Percentiles rank a stretch among this genome's conserved stretches.
Conservation (phyloP, 352 stramenopile genomes). For the Globisporangium carolinianum region DNA sequence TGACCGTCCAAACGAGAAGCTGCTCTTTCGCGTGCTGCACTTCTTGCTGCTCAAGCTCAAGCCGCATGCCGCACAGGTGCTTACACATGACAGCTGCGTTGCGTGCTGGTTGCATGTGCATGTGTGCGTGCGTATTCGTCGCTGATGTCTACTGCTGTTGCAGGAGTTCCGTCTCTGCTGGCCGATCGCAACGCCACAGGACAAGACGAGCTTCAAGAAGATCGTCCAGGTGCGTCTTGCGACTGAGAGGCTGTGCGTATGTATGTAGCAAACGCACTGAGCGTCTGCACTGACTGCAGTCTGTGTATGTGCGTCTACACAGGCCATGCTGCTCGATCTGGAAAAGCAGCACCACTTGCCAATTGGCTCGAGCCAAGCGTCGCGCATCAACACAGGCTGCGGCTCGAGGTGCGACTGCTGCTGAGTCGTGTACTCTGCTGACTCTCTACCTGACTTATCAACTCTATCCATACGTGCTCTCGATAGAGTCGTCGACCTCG, state of each 20-base stretch:
- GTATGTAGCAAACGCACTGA: background rate
- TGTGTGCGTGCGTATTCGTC: background rate
- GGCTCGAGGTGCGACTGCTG: conserved; percentile 25
- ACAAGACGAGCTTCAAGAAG: conserved; percentile 57
- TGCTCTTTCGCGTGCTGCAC: conserved; percentile 36
- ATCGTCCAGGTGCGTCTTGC: conserved; percentile 31
- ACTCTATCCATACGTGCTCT: too few species aligned
- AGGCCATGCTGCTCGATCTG: conserved; percentile 34
- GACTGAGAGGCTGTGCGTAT: background rate
- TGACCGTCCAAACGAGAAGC: conserved; percentile 48
- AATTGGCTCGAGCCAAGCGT: conserved; percentile 44
- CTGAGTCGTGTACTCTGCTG: background rate
- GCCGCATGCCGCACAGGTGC: conserved; percentile 14
- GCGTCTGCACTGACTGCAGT: too few species aligned
- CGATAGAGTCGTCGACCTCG: conserved; percentile 36
- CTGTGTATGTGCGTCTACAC: too few species aligned
- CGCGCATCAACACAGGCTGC: conserved; percentile 39
- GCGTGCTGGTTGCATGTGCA: too few species aligned
- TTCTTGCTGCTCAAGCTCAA: conserved; percentile 35
- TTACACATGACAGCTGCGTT: too few species aligned
- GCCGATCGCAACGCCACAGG: conserved; percentile 43
- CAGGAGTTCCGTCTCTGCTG: conserved; percentile 53
- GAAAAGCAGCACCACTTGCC: conserved; percentile 36
- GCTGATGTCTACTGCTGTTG: background rate
- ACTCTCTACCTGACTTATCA: background rate